Percentiles rank a stretch among this genome's conserved stretches.
phyloP scores from a whole-genome alignment of 2,329 filamentous ascomycete species.

The Penicillium sp. region DNA sequence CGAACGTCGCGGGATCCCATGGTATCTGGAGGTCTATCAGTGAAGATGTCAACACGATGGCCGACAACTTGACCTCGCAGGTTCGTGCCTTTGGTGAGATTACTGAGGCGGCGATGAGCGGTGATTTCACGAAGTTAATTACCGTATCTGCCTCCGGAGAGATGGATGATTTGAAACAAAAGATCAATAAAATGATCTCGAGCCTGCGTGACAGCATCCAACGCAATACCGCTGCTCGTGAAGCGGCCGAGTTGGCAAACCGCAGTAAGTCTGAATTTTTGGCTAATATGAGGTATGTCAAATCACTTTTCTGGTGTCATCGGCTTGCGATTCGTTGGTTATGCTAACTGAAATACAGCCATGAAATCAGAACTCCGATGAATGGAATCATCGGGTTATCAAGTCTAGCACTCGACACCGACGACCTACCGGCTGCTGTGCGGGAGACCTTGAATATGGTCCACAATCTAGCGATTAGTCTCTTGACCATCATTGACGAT shows the following conservation, averaged over 20 bases:
- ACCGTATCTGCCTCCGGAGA: constrained; percentile 93
- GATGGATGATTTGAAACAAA: constrained; percentile 95
- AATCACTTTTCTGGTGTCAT: neutral
- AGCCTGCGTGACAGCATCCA: constrained; percentile 92
- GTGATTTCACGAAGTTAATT: constrained; percentile 91
- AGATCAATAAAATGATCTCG: constrained; percentile 98
- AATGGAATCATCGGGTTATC: constrained; percentile 97
- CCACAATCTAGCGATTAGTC: constrained; percentile 87
- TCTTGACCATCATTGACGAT: constrained; percentile 89
- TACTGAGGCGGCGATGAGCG: constrained; percentile 88
- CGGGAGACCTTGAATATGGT: constrained; percentile 96
- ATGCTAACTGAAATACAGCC: constrained; percentile 44
- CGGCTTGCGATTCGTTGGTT: neutral
- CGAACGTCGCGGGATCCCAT: constrained; percentile 82
- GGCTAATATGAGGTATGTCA: constrained; percentile 74
- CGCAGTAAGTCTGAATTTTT: constrained; percentile 96
- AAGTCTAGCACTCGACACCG: constrained; percentile 85
- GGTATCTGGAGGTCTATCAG: constrained; percentile 97
- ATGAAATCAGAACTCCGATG: constrained; percentile 94
- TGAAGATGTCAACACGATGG: constrained; percentile 90
- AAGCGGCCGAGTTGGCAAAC: constrained; percentile 90
- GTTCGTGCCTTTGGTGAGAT: constrained; percentile 95
- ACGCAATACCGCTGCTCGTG: constrained; percentile 86
- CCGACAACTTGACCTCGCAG: constrained; percentile 80
- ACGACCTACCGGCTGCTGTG: constrained; percentile 86